Percentiles rank a stretch among this genome's conserved stretches.
Evolutionary conservation across 2,329 filamentous ascomycete species (phyloP).

Genomic region (Knufia petricola): DNA sequence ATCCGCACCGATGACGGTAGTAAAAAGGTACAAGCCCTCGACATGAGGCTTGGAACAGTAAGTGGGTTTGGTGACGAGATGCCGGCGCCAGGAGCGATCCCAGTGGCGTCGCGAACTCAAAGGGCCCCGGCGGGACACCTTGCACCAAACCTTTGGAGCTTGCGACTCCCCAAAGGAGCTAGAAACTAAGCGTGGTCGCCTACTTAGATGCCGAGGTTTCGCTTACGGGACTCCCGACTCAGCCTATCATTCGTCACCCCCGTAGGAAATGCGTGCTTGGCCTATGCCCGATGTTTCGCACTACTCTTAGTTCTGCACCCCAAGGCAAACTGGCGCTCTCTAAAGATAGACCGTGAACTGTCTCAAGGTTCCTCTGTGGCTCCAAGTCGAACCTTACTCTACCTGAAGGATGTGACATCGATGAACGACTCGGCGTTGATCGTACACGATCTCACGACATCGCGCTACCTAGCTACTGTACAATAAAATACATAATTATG

Average conservation of each 20-base stretch:
- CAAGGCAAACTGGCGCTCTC: too few species aligned
- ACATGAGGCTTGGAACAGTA: background rate
- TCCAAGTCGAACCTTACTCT: too few species aligned
- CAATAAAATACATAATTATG: too few species aligned
- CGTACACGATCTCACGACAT: too few species aligned
- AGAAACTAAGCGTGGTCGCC: background rate
- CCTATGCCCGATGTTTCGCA: conserved; percentile 20
- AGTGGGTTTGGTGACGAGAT: background rate
- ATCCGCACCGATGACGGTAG: background rate
- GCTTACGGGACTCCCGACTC: background rate
- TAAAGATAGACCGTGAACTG: too few species aligned
- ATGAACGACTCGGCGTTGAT: background rate
- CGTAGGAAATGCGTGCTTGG: conserved; percentile 33
- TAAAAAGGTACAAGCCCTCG: background rate
- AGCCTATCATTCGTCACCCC: background rate
- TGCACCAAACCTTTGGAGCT: background rate
- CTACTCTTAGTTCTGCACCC: too few species aligned
- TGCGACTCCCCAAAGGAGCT: background rate
- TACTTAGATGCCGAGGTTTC: background rate
- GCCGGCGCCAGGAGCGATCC: background rate
- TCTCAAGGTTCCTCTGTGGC: too few species aligned
- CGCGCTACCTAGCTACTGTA: too few species aligned
- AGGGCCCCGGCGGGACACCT: background rate
- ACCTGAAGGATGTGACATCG: background rate
- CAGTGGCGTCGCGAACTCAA: background rate